Evolutionary conservation across 768 basidiomycete species (phyloP).

Genomic region (Lanmaoa rubissima): DNA sequence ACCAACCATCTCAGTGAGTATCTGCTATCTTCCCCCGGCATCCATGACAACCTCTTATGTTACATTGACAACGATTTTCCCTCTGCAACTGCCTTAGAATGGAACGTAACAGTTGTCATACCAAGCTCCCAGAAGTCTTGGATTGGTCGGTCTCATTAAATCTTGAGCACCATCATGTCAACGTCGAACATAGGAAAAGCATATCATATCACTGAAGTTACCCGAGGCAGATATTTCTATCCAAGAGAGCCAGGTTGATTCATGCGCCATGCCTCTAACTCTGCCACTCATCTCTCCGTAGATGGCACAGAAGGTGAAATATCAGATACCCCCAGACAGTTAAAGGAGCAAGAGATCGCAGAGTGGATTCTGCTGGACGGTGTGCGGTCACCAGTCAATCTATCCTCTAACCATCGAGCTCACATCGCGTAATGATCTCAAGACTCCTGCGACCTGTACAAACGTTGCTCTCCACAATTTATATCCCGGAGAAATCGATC

Average conservation of each 20-base stretch:
- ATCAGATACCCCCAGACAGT: conserved; percentile 55
- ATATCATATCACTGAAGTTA: conserved; percentile 73
- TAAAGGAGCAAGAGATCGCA: conserved; percentile 72
- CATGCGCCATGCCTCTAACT: background rate
- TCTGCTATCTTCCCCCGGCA: background rate
- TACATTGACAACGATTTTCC: background rate
- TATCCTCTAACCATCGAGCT: conserved; percentile 5
- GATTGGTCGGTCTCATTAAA: conserved; percentile 58
- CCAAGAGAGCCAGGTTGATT: conserved; percentile 53
- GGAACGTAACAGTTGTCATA: conserved; percentile 78
- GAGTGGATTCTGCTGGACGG: conserved; percentile 94
- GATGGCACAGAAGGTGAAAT: conserved; percentile 69
- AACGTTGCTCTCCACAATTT: conserved; percentile 91
- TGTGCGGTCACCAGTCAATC: conserved; percentile 40
- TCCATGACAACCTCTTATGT: conserved; percentile 12
- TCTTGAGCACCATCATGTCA: background rate
- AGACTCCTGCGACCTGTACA: conserved; percentile 88
- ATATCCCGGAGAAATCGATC: conserved; percentile 80
- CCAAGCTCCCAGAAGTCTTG: conserved; percentile 84
- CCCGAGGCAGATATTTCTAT: conserved; percentile 73
- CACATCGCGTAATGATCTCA: conserved; percentile 26
- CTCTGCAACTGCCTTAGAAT: conserved; percentile 43
- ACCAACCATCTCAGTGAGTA: conserved; percentile 55
- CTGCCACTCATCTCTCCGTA: conserved; percentile 1
- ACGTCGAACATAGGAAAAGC: conserved; percentile 57